phyloP scores from a whole-genome alignment of 345 rosid genomes.

The Syzygium grande region DNA sequence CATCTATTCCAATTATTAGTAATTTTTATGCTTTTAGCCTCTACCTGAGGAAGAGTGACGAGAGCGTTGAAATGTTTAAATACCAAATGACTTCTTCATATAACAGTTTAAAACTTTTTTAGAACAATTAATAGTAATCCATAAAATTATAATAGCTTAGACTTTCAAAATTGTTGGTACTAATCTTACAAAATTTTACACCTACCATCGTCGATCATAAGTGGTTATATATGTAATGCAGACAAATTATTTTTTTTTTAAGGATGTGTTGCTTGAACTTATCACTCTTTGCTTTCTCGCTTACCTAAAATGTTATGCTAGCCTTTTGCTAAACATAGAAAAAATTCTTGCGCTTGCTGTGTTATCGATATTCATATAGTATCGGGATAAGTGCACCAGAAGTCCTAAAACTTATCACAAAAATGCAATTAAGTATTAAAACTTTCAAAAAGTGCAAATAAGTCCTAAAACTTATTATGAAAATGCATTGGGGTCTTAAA shows the following conservation, averaged over 20 bases:
- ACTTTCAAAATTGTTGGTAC: not conserved
- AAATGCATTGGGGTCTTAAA: too few species aligned
- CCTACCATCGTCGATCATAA: not conserved
- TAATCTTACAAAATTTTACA: not conserved
- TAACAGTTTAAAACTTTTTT: rapidly evolving
- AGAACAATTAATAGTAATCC: not conserved
- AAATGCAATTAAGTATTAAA: too few species aligned
- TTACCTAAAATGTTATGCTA: not conserved
- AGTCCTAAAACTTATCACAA: too few species aligned
- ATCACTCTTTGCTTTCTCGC: not conserved
- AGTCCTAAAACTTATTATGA: too few species aligned
- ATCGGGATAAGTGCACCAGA: too few species aligned
- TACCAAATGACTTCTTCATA: not conserved
- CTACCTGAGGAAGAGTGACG: rapidly evolving
- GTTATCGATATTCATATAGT: not conserved
- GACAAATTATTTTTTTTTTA: not conserved
- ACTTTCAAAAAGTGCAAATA: too few species aligned
- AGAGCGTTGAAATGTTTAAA: not conserved
- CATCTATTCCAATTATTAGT: not conserved
- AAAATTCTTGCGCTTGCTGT: not conserved
- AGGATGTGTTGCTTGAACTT: not conserved
- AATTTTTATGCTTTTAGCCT: not conserved
- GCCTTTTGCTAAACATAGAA: not conserved
- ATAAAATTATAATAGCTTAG: not conserved
- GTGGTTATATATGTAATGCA: not conserved